Conservation (phyloP, 169 alveolate genomes). For the Theileria annulata region DNA sequence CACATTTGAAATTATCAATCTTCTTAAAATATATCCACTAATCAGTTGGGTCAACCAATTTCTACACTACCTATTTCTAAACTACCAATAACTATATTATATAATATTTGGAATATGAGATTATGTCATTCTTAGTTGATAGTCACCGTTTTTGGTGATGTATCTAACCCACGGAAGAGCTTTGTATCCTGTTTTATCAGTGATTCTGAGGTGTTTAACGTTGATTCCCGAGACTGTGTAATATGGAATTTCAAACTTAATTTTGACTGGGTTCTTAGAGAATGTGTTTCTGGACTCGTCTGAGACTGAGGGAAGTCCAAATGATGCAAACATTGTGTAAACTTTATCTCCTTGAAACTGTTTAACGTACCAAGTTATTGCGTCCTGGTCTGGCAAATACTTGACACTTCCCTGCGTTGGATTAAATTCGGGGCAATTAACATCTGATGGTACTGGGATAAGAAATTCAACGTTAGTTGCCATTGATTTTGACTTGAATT, state of each 20-base stretch:
- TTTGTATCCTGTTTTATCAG: slow-evolving; percentile 96
- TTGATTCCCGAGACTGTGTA: slow-evolving; percentile 99
- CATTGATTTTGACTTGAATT: slow-evolving; percentile 90
- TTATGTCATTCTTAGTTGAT: slow-evolving; percentile 94
- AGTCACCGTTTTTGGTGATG: slow-evolving; percentile 98
- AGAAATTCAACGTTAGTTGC: slow-evolving; percentile 96
- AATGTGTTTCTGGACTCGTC: slow-evolving; percentile 89
- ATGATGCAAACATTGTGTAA: slow-evolving; percentile 93
- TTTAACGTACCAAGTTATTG: slow-evolving; percentile 94
- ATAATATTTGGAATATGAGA: background rate
- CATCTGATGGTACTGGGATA: slow-evolving; percentile 99
- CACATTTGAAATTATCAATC: background rate
- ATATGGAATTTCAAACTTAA: slow-evolving; percentile 99
- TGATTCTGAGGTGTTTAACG: slow-evolving; percentile 95
- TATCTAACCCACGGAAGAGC: slow-evolving; percentile 99
- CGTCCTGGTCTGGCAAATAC: slow-evolving; percentile 94
- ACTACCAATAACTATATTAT: background rate
- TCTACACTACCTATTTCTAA: no score
- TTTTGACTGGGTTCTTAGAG: slow-evolving; percentile 92
- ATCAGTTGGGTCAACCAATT: background rate
- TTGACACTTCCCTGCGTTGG: slow-evolving; percentile 94
- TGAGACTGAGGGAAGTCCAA: slow-evolving; percentile 95
- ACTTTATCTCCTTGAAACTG: slow-evolving; percentile 99
- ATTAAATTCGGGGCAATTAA: slow-evolving; percentile 91
- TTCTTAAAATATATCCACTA: background rate